Evolutionary conservation across 345 rosid species (phyloP), one percentile per base, ranked within the genome.

Genomic region (Rhizophora apiculata): DNA sequence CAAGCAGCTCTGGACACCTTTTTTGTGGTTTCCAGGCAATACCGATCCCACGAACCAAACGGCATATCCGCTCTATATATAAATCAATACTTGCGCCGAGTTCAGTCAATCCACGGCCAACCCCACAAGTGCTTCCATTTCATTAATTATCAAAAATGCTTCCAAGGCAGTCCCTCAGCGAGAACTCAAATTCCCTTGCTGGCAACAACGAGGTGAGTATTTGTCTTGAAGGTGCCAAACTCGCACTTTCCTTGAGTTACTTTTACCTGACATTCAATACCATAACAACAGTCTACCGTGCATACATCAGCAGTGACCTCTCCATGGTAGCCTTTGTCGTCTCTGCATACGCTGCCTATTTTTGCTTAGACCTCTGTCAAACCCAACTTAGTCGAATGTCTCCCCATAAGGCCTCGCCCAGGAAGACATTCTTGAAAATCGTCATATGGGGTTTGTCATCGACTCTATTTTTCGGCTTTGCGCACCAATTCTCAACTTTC

Each of bases 381-480:
- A 9, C 13, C 5, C 22, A 8, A 4, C 34, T 30, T n/a, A 21
- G 15, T 53, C 69, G 24, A 11, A 5, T 32, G 59, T 49, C 69
- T 15, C 5, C 30, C 29, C 8, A 53, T 21, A 43, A 52, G 4
- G 30, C n/a, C 31, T 65, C 29, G 0, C 69, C 29, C 48, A 53
- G 21, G 60, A 65, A 65, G 22, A 43, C 6, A 22, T 16, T 65
- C 29, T 6, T 65, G 60, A 65, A 32, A 32, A 20, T n/a, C 5
- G 13, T 6, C 4, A 52, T 65, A 30, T 65, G 69, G 59, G 22
- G 69, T 27, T 65, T 53, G 15, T 19, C 69, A 31, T 21, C 29
- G 24, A 16, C 29, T 26, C 11, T 55, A 26, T 11, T 55, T 9
- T 9, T 22, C 5, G 59, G 59, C 15, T 55, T 55, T 55, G 59